Evolutionary conservation across 1,139 yeast genomes (phyloP).

Genomic region (Pichia sp.): DNA sequence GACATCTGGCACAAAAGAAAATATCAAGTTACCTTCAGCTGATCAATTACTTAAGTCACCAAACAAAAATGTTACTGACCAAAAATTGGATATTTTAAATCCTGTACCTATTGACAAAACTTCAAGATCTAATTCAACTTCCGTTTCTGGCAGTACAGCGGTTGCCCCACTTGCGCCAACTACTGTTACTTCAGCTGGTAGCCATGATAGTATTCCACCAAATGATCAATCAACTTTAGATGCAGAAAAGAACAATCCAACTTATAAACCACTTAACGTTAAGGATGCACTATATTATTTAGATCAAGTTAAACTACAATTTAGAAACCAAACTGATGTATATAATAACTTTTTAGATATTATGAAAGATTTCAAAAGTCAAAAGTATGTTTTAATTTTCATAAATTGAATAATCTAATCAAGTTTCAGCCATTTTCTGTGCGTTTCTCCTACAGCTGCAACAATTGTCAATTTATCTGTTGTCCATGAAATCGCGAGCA

Average conservation of each 20-base stretch:
- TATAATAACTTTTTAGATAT: constrained; percentile 94
- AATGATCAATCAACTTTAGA: background rate
- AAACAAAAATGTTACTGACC: constrained; percentile 11
- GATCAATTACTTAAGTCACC: constrained; percentile 8
- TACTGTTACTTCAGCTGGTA: too few species aligned
- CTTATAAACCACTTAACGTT: constrained; percentile 84
- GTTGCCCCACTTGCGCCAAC: too few species aligned
- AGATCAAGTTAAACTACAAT: constrained; percentile 93
- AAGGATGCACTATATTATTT: constrained; percentile 92
- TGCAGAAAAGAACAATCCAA: constrained; percentile 12
- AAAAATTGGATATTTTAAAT: background rate
- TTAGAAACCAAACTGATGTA: constrained; percentile 88
- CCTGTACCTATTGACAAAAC: constrained; percentile 20
- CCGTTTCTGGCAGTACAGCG: too few species aligned
- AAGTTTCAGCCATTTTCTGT: too few species aligned
- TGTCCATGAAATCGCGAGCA: too few species aligned
- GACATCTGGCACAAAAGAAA: constrained; percentile 14
- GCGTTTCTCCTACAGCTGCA: too few species aligned
- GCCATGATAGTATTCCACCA: background rate
- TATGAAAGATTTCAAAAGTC: constrained; percentile 97
- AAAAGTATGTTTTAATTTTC: constrained; percentile 52
- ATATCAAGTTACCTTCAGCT: constrained; percentile 22
- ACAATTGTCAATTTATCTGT: too few species aligned
- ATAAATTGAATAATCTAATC: too few species aligned
- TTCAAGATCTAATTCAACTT: constrained; percentile 7